Conservation (phyloP, 768 basidiomycete genomes). For the Agrocybe chaxingu region DNA sequence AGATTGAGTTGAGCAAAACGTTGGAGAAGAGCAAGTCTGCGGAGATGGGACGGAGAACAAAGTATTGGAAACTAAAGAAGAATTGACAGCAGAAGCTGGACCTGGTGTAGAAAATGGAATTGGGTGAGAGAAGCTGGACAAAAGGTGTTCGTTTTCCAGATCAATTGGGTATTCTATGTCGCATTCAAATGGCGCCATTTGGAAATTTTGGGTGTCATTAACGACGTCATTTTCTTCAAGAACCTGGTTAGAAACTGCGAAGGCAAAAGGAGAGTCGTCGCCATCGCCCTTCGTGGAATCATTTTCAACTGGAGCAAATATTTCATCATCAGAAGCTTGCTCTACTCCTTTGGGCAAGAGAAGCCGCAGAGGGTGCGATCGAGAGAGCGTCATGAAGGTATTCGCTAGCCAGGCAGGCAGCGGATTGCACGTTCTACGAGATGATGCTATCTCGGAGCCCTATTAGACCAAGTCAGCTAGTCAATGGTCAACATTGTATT, state of each 20-base stretch:
- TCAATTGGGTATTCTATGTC: not conserved
- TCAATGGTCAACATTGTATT: not conserved
- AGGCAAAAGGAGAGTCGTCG: too few relatives aligned
- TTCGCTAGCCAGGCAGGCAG: slow-evolving; percentile 57
- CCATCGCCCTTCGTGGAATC: too few relatives aligned
- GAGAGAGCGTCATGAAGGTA: slow-evolving; percentile 46
- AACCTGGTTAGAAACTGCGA: too few relatives aligned
- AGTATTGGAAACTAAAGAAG: slow-evolving; percentile 10
- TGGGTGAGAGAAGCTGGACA: not conserved
- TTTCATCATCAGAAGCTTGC: not conserved
- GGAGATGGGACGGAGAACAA: slow-evolving; percentile 9
- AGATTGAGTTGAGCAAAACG: slow-evolving; percentile 10
- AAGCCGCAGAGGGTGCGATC: slow-evolving; percentile 44
- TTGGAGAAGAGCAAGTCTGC: slow-evolving; percentile 17
- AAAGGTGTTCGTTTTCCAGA: not conserved
- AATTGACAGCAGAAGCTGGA: slow-evolving; percentile 20
- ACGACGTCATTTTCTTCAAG: not conserved
- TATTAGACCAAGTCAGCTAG: slow-evolving; percentile 1
- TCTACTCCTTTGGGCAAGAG: slow-evolving; percentile 28
- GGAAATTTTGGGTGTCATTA: too few relatives aligned
- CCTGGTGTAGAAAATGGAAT: slow-evolving; percentile 27
- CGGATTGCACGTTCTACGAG: slow-evolving; percentile 20
- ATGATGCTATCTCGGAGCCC: slow-evolving; percentile 10
- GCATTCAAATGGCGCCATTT: too few relatives aligned
- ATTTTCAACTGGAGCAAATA: too few relatives aligned